Base-by-base conservation (phyloP, 352 stramenopile species). In the Globisporangium abappressorium region DNA sequence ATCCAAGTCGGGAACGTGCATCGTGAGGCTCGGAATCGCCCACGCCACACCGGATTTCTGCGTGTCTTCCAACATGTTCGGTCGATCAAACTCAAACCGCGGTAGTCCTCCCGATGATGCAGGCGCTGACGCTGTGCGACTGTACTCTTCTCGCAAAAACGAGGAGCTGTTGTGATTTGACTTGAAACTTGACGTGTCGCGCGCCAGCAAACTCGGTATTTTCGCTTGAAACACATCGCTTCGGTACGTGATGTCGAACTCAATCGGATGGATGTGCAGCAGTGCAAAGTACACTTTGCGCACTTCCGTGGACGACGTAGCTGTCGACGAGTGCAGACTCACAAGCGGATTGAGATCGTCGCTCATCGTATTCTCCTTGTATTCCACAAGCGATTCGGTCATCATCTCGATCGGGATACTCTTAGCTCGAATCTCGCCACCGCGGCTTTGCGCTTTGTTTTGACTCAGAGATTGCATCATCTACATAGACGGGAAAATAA, bases 211-310 rank as follows among this genome's bases (percentile, higher is more conserved):
- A 0, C 76, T 89, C 22, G 85, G 81, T 20, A 28, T 54, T 8
- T 71, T 84, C 5, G 82, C 78, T 69, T 95, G 87, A 47, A 94
- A 92, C 7, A 95, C 87, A 61, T 96, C 89, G 62, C 87, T 95
- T 46, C 89, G 83, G 59, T 92, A 96, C 24, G 89, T 96, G 63
- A 96, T 94, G 47, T 95, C 87, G 61, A 95, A 84, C 69, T 95
- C 87, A 62, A 96, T 89, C 1, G 89, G 87, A 49, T 96, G 89
- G 46, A 96, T 92, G 64, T 96, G 88, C 56, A 96, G 72, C 36
- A 95, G 70, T 20, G 89, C 87, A 65, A 96, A 96, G 69, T 96
- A 96, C 22, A 96, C 87, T 55, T 96, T 96, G 33, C 87, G 79
- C 7, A 85, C 78, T 67, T 94, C 84, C 0, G 86, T 84, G 0